Evolutionary conservation across 352 stramenopile genomes (phyloP), one percentile per base, ranked within the genome.

Genomic region (Globisporangium yorkense): DNA sequence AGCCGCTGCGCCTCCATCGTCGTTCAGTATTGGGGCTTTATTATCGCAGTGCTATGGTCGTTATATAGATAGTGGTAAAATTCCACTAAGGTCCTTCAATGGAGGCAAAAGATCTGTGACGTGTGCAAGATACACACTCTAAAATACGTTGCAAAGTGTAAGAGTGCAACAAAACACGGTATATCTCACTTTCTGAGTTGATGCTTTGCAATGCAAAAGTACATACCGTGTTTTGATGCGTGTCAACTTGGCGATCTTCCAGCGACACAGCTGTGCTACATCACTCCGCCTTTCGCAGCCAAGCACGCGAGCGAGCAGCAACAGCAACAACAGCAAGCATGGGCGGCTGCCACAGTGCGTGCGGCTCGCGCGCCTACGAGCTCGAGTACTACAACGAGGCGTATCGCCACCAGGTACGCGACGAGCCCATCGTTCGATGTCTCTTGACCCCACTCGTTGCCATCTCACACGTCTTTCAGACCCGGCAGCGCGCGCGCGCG

Each of bases 341-440:
- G 79, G 79, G 79, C 20, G 72, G 73, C 47, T 89, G 79, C 45
- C 76, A 70, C 41, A 81, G 78, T 37, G 75, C 72, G 15, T 87
- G 74, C 45, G 71, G 68, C 49, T 58, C 75, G 52, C 77, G 74
- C 46, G 51, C 61, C 49, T 68, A 60, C 44, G 71, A 80, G 41
- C 65, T 87, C 31, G 80, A 88, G 66, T 85, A 84, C 66, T 89
- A 89, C 68, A 77, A 87, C 64, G 74, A 64, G 51, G 51, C 62
- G 29, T 85, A 74, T 67, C 60, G 65, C 2, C 71, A 79, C 59
- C 62, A 77, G 61, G 72, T 76, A 16, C 31, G 70, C 62, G 15
- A 49, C 39, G n/a, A 59, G 37, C 40, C 24, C 24, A 27, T 27
- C 24, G 24, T 1, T 27, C 1, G 24, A 27, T 27, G 1, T 27